Evolutionary conservation across 208 protist genomes (phyloP), one percentile per base, ranked within the genome.

Genomic region (Leishmania tropica): DNA sequence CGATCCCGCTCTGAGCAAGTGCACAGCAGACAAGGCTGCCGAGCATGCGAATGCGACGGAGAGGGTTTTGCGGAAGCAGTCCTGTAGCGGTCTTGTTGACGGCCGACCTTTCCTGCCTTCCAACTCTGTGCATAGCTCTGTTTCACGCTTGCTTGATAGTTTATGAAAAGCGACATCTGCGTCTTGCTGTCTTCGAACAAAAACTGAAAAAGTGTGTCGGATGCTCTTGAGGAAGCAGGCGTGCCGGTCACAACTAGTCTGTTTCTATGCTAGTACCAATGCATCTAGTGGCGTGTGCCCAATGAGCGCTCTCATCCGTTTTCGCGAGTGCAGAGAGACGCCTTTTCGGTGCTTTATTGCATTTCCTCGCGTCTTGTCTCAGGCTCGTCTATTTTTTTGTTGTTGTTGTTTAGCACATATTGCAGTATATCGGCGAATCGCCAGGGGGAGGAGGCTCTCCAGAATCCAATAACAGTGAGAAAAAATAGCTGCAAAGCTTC

Each of bases 1-100:
- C 92, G 28, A 76, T 84, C 15, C 81, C 80, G 76, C 75, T 83
- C 78, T 87, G 68, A 78, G 74, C 35, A 47, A 74, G 8, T 17
- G 70, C 45, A 37, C n/a, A 5, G 19, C 40, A 13, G 10, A n/a
- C 68, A 53, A 80, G 77, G 42, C 58, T n/a, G 45, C 24, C 47
- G 42, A 1, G 42, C 21, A 6, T 17, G 51, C 47, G 28, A 31
- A 54, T 51, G 28, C 11, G 28, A 31, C 28, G 17, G 24, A 28
- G 28, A 31, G 70, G 21, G 45, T 2, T 74, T 45, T 35, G 40
- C 40, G 10, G 28, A 6, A 54, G 70, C 42, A 31, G 8, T 54
- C 45, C 40, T 17, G 70, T 53, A 51, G 40, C 2, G 10, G 2
- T 35, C 47, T 74, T 28, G 45, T 74, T 54, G 45, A 51, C 2